These are phyloP conservation scores for Kalaharituber pfeilii DNA, from an alignment of 2,329 filamentous ascomycete species.

Conservation along the genomic window DNA sequence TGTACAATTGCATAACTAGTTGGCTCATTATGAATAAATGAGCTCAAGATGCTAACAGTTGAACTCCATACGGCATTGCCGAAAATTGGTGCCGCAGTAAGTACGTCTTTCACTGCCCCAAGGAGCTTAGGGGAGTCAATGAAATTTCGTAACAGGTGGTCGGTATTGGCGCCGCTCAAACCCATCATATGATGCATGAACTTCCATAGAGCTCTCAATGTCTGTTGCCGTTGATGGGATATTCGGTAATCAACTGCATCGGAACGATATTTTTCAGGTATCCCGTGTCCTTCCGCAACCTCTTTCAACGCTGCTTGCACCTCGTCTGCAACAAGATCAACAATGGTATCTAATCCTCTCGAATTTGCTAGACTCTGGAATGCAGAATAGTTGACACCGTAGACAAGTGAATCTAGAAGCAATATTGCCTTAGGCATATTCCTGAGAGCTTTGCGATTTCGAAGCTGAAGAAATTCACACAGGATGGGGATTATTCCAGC, in stretches of 20 bases:
- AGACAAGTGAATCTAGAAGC: constrained; percentile 77
- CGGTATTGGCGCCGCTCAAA: constrained; percentile 59
- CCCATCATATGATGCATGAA: constrained; percentile 93
- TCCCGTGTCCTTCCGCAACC: constrained; percentile 52
- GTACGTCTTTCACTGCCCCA: constrained; percentile 58
- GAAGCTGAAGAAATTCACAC: constrained; percentile 69
- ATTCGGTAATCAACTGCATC: constrained; percentile 83
- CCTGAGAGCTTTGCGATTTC: constrained; percentile 64
- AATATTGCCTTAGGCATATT: constrained; percentile 69
- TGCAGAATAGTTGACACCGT: constrained; percentile 58
- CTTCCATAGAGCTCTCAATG: constrained; percentile 82
- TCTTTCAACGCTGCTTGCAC: constrained; percentile 52
- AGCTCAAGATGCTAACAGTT: constrained; percentile 75
- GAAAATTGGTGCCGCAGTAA: constrained; percentile 61
- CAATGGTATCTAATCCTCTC: constrained; percentile 74
- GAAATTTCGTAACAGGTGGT: constrained; percentile 75
- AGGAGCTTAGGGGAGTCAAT: constrained; percentile 84
- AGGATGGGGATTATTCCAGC: constrained; percentile 81
- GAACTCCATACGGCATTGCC: constrained; percentile 94
- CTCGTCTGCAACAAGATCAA: constrained; percentile 67
- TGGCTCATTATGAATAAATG: constrained; percentile 96
- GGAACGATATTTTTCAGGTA: constrained; percentile 54
- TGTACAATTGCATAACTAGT: constrained; percentile 93
- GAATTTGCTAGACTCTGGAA: constrained; percentile 68
- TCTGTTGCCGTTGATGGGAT: constrained; percentile 83